Conservation (phyloP, 2,329 filamentous ascomycete genomes). For the Colletotrichum siamense region DNA sequence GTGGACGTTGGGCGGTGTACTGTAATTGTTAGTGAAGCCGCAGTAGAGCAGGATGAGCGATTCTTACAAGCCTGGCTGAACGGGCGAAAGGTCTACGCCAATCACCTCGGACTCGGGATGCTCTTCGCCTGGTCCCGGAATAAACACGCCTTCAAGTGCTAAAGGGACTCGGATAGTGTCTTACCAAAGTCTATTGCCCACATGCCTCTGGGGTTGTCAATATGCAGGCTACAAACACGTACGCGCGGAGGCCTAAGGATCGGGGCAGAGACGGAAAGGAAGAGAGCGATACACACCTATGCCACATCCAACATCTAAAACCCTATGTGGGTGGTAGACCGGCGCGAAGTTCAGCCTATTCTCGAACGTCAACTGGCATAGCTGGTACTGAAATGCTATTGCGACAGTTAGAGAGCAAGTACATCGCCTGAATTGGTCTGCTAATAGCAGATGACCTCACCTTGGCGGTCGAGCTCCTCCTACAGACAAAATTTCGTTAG, state of each 20-base stretch:
- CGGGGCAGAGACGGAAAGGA: neutral
- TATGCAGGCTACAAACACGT: neutral
- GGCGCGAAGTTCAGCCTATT: conserved; percentile 51
- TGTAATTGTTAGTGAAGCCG: conserved; percentile 4
- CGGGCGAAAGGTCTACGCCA: conserved; percentile 53
- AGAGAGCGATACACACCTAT: conserved; percentile 37
- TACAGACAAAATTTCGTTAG: conserved; percentile 22
- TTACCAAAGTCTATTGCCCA: conserved; percentile 57
- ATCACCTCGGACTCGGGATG: conserved; percentile 43
- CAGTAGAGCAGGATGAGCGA: neutral
- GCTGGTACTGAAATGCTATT: conserved; percentile 37
- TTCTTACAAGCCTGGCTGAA: conserved; percentile 40
- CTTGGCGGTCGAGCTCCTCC: conserved; percentile 41
- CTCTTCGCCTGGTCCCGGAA: conserved; percentile 36
- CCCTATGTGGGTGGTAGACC: conserved; percentile 42
- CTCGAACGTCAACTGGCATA: conserved; percentile 46
- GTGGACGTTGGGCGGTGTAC: conserved; percentile 47
- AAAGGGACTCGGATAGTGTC: neutral
- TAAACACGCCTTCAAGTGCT: neutral
- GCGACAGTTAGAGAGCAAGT: neutral
- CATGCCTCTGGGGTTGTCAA: conserved; percentile 36
- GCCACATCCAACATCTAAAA: conserved; percentile 57
- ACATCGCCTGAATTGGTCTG: neutral
- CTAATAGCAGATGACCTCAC: conserved; percentile 8
- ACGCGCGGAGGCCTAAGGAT: neutral